Evolutionary conservation across 345 rosid genomes (phyloP).

Genomic region (Brassica nigra): DNA sequence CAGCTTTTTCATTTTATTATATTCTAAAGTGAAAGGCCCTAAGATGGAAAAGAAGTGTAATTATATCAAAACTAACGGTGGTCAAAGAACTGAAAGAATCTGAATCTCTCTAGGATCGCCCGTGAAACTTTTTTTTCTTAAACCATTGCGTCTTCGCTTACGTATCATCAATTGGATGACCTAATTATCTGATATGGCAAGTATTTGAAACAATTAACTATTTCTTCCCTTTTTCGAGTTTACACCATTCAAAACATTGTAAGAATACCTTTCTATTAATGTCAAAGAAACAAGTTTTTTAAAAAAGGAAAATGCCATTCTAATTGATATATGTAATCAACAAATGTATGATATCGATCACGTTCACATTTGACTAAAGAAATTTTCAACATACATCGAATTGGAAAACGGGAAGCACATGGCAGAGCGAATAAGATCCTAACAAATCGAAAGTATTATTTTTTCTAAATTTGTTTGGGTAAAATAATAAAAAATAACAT

Average conservation of each 20-base stretch:
- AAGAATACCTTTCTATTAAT: not conserved
- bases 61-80: not conserved
- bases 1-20: conserved; percentile 1
- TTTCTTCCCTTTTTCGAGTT: not conserved
- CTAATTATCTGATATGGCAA: conserved; percentile 10
- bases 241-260: not conserved
- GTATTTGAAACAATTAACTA: not conserved
- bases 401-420: conserved; percentile 32
- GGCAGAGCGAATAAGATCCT: conserved; percentile 35
- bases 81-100: conserved; percentile 26
- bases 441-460: conserved; percentile 13
- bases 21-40: not conserved
- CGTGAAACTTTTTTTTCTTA: conserved; percentile 21
- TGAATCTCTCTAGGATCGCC: conserved; percentile 19
- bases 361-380: conserved; percentile 11
- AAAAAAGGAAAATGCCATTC: not conserved
- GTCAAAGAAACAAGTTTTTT: not conserved
- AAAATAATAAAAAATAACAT: not conserved
- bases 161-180: conserved; percentile 1
- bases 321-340: too few species aligned
- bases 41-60: not conserved
- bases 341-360: not conserved
- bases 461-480: not conserved
- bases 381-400: conserved; percentile 35
- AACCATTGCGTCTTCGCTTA: conserved; percentile 21